A percentile compares a stretch with the other conserved stretches of the same genome.
phyloP scores from a whole-genome alignment of 2,329 filamentous ascomycete genomes.

The Emergomyces orientalis region DNA sequence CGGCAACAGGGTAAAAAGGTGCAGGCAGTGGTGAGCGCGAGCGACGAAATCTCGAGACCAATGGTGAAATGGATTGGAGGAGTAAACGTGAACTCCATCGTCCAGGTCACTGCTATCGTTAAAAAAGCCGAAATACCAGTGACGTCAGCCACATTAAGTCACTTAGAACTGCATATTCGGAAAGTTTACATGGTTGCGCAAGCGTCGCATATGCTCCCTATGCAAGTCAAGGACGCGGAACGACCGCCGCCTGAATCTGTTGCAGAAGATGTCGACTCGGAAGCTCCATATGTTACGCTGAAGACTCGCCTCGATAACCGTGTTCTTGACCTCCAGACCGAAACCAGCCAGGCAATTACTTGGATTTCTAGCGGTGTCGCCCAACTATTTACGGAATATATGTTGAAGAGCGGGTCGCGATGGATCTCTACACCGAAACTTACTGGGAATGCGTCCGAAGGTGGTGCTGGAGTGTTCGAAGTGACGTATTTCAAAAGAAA shows the following conservation, averaged over 20 bases:
- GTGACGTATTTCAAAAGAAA: conserved; percentile 81
- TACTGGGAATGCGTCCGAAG: conserved; percentile 82
- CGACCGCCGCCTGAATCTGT: conserved; percentile 36
- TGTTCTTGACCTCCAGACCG: conserved; percentile 82
- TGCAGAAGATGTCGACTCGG: conserved; percentile 44
- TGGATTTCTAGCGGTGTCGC: conserved; percentile 56
- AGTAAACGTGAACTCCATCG: conserved; percentile 70
- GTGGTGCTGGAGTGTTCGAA: conserved; percentile 83
- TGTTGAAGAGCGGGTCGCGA: conserved; percentile 64
- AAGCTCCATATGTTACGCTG: conserved; percentile 64
- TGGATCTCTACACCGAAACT: conserved; percentile 85
- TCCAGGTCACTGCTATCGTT: conserved; percentile 70
- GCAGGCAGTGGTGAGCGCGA: conserved; percentile 66
- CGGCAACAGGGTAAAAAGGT: conserved; percentile 69
- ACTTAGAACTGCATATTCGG: conserved; percentile 77
- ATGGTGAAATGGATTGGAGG: conserved; percentile 89
- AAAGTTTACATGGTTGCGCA: conserved; percentile 71
- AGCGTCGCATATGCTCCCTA: conserved; percentile 51
- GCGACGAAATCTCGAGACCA: conserved; percentile 58
- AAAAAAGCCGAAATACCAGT: conserved; percentile 78
- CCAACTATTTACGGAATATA: conserved; percentile 68
- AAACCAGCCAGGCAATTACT: conserved; percentile 85
- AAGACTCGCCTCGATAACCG: conserved; percentile 83
- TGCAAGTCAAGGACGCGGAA: conserved; percentile 49
- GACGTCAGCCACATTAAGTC: conserved; percentile 71